Evolutionary conservation across 2,329 filamentous ascomycete genomes (phyloP), one percentile per base, ranked within the genome.

Genomic region (Aspergillus phoenicis): DNA sequence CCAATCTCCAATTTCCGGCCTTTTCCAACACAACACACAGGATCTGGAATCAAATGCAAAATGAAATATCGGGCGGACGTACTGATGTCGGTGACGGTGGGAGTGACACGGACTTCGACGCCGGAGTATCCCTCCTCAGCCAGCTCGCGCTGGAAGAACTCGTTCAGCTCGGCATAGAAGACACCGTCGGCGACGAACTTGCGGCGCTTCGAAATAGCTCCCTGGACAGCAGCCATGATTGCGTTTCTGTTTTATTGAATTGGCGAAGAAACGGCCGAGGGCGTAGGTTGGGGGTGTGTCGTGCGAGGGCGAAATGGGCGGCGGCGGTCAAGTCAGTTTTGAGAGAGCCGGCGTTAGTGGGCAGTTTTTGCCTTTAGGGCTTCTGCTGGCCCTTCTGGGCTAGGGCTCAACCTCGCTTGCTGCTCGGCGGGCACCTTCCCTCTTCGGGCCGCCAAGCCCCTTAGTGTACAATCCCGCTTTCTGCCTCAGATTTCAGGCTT

Each of bases 121-220:
- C 95, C 95, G 61, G 95, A 99, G 89, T 99, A 99, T 77, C 95
- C 95, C 87, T 99, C 96, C 89, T 99, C 95, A 81, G 95, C 95
- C 81, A 99, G 88, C 86, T 99, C 95, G 83, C 95, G 94, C 89
- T 98, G 95, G 92, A 99, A 99, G 91, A 99, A 99, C 87, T 99
- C 95, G 90, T 99, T 99, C 84, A 99, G 87, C 86, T 99, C 95
- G 87, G 95, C 95, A 85, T 97, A 99, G 91, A 99, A 99, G 79
- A 99, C 95, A 89, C 95, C 95, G 84, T 99, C 95, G 74, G 90
- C 91, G 81, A 94, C 90, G 86, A 93, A 94, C 89, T 94, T 80
- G 71, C 81, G 75, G 70, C 79, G 79, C 78, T 83, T 83, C 67
- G 80, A 82, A 71, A 83, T 81, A 73, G 79, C 79, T 75, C 79